These are phyloP conservation scores for Aspergillus ibericus DNA, from an alignment of 2,329 filamentous ascomycete species.

Conservation along the genomic window DNA sequence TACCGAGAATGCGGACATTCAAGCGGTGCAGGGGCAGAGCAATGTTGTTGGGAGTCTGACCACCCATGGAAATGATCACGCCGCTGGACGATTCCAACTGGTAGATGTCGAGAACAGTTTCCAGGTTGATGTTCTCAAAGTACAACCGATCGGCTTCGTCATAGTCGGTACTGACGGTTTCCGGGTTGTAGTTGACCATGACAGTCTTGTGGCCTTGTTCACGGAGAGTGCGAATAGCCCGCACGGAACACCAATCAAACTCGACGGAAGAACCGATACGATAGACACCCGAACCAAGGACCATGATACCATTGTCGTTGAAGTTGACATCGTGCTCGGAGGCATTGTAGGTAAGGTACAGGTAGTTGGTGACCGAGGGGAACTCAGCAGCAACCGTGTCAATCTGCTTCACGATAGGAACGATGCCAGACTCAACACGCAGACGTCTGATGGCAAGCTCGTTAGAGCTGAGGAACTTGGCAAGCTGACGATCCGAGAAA, in stretches of 20 bases:
- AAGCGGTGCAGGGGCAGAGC: conserved; percentile 83
- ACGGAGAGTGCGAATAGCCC: conserved; percentile 86
- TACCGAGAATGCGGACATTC: conserved; percentile 90
- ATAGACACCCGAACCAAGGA: conserved; percentile 93
- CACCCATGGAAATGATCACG: conserved; percentile 92
- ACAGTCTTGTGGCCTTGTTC: conserved; percentile 86
- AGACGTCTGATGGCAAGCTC: conserved; percentile 84
- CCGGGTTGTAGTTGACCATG: conserved; percentile 94
- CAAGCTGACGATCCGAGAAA: conserved; percentile 90
- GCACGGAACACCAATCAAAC: conserved; percentile 98
- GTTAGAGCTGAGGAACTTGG: conserved; percentile 91
- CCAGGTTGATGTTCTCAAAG: conserved; percentile 91
- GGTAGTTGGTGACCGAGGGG: conserved; percentile 90
- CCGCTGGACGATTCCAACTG: conserved; percentile 79
- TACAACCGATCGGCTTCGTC: conserved; percentile 93
- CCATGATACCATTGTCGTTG: conserved; percentile 90
- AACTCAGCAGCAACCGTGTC: conserved; percentile 98
- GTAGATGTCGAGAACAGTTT: conserved; percentile 92
- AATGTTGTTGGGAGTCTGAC: conserved; percentile 97
- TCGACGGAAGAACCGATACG: conserved; percentile 96
- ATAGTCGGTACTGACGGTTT: conserved; percentile 87
- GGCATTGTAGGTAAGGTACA: conserved; percentile 95
- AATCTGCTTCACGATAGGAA: conserved; percentile 93
- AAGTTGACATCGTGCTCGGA: conserved; percentile 81
- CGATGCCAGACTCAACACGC: conserved; percentile 81